Evolutionary conservation across 768 basidiomycete genomes (phyloP).

Genomic region (Cystobasidium onofrii): DNA sequence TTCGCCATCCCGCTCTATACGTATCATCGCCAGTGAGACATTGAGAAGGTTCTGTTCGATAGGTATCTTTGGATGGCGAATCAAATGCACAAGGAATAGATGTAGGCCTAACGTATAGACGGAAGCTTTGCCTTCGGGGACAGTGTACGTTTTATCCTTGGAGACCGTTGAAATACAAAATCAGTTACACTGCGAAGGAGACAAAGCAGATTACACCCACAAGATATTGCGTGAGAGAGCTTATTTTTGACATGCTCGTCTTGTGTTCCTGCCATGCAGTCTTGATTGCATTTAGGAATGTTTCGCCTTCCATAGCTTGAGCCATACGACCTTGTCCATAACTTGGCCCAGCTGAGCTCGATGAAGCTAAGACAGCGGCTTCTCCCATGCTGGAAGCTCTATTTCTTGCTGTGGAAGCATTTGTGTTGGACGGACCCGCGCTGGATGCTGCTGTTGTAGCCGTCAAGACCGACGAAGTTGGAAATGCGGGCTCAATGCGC

Average conservation of each 20-base stretch:
- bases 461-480: constrained; percentile 48
- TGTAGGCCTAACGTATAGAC: constrained; percentile 73
- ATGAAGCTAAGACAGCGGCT: neutral
- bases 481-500: constrained; percentile 73
- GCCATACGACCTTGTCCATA: constrained; percentile 32
- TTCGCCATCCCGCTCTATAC: constrained; percentile 82
- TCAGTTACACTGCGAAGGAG: too few species aligned
- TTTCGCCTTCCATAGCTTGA: constrained; percentile 63
- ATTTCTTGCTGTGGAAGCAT: neutral
- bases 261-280: constrained; percentile 90
- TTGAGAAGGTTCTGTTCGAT: constrained; percentile 73
- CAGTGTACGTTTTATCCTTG: constrained; percentile 83
- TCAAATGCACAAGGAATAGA: constrained; percentile 73
- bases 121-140: constrained; percentile 60
- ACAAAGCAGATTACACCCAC: constrained; percentile 49
- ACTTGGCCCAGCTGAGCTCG: neutral
- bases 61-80: constrained; percentile 46
- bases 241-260: constrained; percentile 75
- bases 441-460: constrained; percentile 29
- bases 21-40: constrained; percentile 78
- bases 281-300: constrained; percentile 70
- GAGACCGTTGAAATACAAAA: accelerated
- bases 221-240: constrained; percentile 92
- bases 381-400: neutral
- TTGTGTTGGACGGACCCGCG: neutral